These are phyloP conservation scores for Fonsecaea pedrosoi DNA, from an alignment of 2,329 filamentous ascomycete species.

Conservation along the genomic window DNA sequence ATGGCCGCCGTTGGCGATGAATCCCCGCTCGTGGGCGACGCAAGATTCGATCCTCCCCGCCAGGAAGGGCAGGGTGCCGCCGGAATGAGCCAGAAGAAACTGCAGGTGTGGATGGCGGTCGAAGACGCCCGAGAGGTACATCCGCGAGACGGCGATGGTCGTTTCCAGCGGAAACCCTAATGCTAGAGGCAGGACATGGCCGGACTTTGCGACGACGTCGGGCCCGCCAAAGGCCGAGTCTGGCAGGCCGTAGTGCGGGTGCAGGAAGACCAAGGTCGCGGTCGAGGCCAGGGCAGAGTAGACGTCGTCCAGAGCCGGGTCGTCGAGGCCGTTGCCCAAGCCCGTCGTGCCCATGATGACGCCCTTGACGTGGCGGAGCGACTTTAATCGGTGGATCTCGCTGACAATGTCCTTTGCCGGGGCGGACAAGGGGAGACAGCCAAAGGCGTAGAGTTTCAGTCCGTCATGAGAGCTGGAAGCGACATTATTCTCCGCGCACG, in stretches of 20 bases:
- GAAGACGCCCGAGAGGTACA: conserved; percentile 87
- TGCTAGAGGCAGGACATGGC: conserved; percentile 84
- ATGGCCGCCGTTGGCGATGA: conserved; percentile 68
- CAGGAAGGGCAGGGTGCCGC: conserved; percentile 85
- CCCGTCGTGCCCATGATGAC: conserved; percentile 87
- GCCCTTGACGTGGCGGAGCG: conserved; percentile 74
- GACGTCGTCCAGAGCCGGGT: conserved; percentile 73
- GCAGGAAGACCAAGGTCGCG: conserved; percentile 75
- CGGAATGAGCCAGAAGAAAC: conserved; percentile 84
- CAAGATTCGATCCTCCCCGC: conserved; percentile 89
- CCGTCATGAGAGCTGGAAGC: conserved; percentile 29
- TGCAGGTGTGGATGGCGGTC: conserved; percentile 73
- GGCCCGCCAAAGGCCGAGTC: conserved; percentile 81
- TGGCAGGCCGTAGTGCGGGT: conserved; percentile 90
- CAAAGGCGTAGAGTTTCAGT: conserved; percentile 78
- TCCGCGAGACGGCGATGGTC: conserved; percentile 84
- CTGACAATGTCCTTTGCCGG: conserved; percentile 65
- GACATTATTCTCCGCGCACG: conserved; percentile 64
- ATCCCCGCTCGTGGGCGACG: conserved; percentile 78
- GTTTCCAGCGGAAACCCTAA: conserved; percentile 92
- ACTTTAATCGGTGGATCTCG: conserved; percentile 68
- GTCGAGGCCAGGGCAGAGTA: conserved; percentile 72
- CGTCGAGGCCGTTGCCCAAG: conserved; percentile 79
- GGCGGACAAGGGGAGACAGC: conserved; percentile 77
- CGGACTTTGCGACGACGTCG: conserved; percentile 72